phyloP scores from a whole-genome alignment of 2,329 filamentous ascomycete genomes.

The Capronia americana region DNA sequence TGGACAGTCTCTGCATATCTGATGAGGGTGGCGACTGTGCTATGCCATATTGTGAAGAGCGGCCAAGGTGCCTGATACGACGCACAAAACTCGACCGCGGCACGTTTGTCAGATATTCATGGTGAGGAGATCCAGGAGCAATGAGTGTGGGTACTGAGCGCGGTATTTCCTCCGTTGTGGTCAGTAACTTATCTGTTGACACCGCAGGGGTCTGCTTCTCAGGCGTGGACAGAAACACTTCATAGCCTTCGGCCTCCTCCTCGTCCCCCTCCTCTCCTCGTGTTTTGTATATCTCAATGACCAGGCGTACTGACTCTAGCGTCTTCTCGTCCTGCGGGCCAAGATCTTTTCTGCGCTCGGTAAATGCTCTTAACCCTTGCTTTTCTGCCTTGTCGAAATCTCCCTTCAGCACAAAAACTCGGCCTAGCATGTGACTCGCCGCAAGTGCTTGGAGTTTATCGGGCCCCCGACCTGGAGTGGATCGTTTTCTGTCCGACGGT shows the following conservation, averaged over 20 bases:
- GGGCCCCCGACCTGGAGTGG: slow-evolving; percentile 5
- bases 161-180: not conserved
- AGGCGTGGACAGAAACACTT: slow-evolving; percentile 32
- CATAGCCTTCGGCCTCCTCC: slow-evolving; percentile 36
- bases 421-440: slow-evolving; percentile 35
- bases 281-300: slow-evolving; percentile 36
- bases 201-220: slow-evolving; percentile 10
- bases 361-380: slow-evolving; percentile 35
- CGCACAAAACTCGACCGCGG: slow-evolving; percentile 21
- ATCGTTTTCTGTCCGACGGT: slow-evolving; percentile 2
- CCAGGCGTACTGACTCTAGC: slow-evolving; percentile 33
- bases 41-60: slow-evolving; percentile 23
- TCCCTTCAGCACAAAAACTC: slow-evolving; percentile 31
- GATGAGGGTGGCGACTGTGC: slow-evolving; percentile 12
- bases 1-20: slow-evolving; percentile 23
- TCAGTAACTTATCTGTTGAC: slow-evolving; percentile 11
- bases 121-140: slow-evolving; percentile 8
- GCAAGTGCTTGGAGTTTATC: slow-evolving; percentile 33
- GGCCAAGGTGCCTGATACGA: slow-evolving; percentile 24
- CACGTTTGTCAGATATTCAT: not conserved
- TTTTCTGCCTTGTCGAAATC: slow-evolving; percentile 35
- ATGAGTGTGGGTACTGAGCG: slow-evolving; percentile 9
- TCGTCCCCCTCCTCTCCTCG: slow-evolving; percentile 34
- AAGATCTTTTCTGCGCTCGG: slow-evolving; percentile 32
- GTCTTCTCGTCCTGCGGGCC: slow-evolving; percentile 35